Conservation (phyloP, 305 asterid genomes). For the Fraxinus dipetala region DNA sequence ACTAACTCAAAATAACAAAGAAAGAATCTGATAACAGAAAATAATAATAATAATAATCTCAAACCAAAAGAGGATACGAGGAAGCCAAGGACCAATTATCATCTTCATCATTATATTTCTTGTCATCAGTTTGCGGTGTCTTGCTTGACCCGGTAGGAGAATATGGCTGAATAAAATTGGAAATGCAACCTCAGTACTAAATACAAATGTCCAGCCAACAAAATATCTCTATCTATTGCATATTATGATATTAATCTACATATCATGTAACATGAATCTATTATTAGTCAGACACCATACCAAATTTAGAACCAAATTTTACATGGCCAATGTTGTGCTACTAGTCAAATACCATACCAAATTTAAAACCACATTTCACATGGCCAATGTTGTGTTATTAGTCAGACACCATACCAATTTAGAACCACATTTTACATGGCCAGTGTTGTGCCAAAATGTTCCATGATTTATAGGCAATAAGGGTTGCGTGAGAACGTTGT, state of each 20-base stretch:
- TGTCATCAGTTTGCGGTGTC: constrained; percentile 28
- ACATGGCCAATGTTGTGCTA: neutral
- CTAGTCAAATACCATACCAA: neutral
- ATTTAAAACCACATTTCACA: neutral
- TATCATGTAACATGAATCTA: neutral
- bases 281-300: neutral
- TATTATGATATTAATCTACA: neutral
- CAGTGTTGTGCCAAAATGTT: neutral
- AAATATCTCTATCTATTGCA: neutral
- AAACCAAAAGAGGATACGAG: constrained; percentile 57
- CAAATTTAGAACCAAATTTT: neutral
- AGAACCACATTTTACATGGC: neutral
- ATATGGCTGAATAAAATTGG: constrained; percentile 35
- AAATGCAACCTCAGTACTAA: constrained; percentile 17
- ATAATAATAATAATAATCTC: neutral
- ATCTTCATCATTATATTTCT: constrained; percentile 50
- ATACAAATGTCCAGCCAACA: constrained; percentile 9
- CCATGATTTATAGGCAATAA: neutral
- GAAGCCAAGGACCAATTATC: constrained; percentile 68
- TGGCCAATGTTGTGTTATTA: neutral
- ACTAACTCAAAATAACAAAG: neutral
- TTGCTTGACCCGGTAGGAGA: constrained; percentile 39
- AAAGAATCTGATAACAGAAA: constrained; percentile 32
- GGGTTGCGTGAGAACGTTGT: neutral
- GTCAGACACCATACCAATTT: neutral